Base-by-base conservation (phyloP, 2,329 filamentous ascomycete species). In the Sordariomycetes sp. region DNA sequence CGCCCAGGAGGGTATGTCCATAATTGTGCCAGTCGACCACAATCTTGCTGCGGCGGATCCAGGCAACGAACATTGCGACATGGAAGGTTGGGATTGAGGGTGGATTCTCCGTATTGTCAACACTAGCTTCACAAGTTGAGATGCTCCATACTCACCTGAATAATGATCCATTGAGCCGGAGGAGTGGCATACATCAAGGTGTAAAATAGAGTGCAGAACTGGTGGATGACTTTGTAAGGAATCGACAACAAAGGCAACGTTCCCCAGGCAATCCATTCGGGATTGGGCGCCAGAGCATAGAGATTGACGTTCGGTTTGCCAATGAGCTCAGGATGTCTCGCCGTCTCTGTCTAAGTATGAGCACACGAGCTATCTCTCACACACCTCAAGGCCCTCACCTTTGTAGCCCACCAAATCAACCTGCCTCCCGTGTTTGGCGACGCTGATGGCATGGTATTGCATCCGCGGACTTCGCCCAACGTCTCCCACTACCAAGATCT, bases 21-120 rank as follows among this genome's bases (percentile, higher is more conserved):
- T 95, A 96, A 59, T 98, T 98, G 65, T 98, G 92, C 92, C 92
- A 98, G 64, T 98, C 92, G 36, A 96, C 83, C 40, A 96, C 70
- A 4, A 98, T 71, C 37, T 75, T 75, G 25, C 85, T 94, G 46
- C 85, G 81, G 32, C 92, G 80, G 33, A 94, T 56, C 45, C 79
- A 73, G 48, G 84, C 85, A 31, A 86, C 68, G 4, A 88, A 41
- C 16, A 79, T 68, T 12, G 86, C 82, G 24, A 95, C 66, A 33
- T 81, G 74, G 16, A 98, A 73, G 1, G 87, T 94, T 1, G 92
- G 92, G 39, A 96, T 94, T 0, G 90, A 92, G 1, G 92, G 92
- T 6, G 92, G 92, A 47, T 96, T 98, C 70, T 95, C 58, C 6
- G 43, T 20, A 5, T 42, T 33, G 31, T 43, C 25, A 40, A 12